A percentile compares a stretch with the other conserved stretches of the same genome.
These are phyloP conservation scores for Eimeria nieschulzi DNA, from an alignment of 169 alveolate species.

Conservation along the genomic window DNA sequence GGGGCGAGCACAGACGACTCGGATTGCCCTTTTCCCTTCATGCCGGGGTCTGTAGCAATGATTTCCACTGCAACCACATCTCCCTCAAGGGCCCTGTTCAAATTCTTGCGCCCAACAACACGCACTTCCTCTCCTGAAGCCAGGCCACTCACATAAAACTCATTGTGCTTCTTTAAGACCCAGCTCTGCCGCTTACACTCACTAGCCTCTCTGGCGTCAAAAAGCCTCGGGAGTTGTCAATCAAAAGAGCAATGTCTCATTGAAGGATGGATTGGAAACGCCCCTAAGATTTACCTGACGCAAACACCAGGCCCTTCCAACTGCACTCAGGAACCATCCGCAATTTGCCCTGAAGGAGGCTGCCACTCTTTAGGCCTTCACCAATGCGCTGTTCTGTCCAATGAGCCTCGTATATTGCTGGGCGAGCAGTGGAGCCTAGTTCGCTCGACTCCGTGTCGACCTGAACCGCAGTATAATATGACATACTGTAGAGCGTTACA, in stretches of 20 bases:
- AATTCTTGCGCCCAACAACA: conserved; percentile 79
- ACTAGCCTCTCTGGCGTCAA: not conserved
- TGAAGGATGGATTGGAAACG: no score
- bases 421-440: not conserved
- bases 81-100: conserved; percentile 97
- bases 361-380: not conserved
- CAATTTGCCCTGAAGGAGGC: conserved; percentile 9
- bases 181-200: not conserved
- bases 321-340: conserved; percentile 18
- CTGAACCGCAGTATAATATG: no score
- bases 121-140: conserved; percentile 24
- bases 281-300: not conserved
- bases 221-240: not conserved
- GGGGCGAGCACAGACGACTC: no score
- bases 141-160: not conserved
- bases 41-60: conserved; percentile 28
- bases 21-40: not conserved
- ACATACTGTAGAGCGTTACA: no score
- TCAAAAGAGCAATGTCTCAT: no score
- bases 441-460: no score
- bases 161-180: not conserved
- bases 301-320: conserved; percentile 29
- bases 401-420: conserved; percentile 19
- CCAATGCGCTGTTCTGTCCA: not conserved
- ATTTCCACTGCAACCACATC: conserved; percentile 96